phyloP scores from a whole-genome alignment of 169 alveolate species.

The Amoebophrya sp. region DNA sequence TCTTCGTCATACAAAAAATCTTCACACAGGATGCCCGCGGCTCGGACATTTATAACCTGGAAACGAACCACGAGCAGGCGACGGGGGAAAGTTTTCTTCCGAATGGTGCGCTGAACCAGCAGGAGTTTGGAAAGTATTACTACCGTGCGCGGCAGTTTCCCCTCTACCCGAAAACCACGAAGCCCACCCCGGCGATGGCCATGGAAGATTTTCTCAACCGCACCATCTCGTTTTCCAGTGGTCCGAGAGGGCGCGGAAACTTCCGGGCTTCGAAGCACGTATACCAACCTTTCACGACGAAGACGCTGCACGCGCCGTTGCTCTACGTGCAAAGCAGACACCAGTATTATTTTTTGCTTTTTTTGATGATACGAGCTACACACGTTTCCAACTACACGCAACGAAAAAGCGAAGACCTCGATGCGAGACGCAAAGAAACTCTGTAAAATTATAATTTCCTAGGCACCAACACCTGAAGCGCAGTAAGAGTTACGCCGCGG shows the following conservation, averaged over 20 bases:
- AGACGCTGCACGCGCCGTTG: not conserved
- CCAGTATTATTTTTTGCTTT: not conserved
- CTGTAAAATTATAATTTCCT: too few relatives aligned
- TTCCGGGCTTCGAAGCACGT: not conserved
- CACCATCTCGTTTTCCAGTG: not conserved
- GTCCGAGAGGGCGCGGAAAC: not conserved
- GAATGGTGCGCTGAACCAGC: not conserved
- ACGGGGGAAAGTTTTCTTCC: not conserved
- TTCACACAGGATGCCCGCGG: not conserved
- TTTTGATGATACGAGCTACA: too few relatives aligned
- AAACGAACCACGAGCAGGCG: not conserved
- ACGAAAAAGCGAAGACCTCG: too few relatives aligned
- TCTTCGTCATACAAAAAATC: not conserved
- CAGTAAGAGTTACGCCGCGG: too few relatives aligned
- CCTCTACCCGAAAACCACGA: not conserved
- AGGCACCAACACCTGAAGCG: too few relatives aligned
- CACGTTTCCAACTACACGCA: too few relatives aligned
- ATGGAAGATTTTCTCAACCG: slow-evolving; percentile 10
- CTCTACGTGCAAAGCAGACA: not conserved
- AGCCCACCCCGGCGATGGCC: not conserved
- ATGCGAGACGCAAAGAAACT: too few relatives aligned
- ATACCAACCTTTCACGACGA: not conserved
- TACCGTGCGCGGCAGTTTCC: not conserved
- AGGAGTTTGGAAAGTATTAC: not conserved
- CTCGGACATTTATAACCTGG: not conserved